These are phyloP conservation scores for Artemisia argyi DNA, from an alignment of 129 eudicot species.

Conservation along the genomic window DNA sequence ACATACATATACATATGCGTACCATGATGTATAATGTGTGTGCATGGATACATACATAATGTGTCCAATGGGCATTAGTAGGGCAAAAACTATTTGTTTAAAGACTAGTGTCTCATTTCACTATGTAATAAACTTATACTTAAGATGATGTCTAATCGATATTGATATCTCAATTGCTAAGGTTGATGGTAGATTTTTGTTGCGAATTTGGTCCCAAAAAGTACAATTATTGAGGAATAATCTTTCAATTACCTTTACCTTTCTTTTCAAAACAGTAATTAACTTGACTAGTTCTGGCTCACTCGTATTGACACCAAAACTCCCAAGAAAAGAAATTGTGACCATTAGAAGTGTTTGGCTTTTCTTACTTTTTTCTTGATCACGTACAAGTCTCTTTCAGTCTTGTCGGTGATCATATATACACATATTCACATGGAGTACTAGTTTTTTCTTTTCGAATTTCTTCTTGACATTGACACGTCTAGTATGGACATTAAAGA, in stretches of 20 bases:
- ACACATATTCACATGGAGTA: conserved; percentile 27
- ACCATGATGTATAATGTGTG: no score
- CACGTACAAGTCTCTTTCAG: conserved; percentile 21
- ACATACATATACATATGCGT: no score
- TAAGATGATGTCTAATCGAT: not conserved
- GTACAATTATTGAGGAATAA: conserved; percentile 28
- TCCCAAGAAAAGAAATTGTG: conserved; percentile 11
- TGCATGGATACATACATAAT: no score
- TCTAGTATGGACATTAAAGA: not conserved
- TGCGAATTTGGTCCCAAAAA: conserved; percentile 24
- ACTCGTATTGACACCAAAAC: conserved; percentile 20
- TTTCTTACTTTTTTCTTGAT: conserved; percentile 24
- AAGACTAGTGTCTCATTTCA: no score
- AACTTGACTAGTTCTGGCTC: conserved; percentile 27
- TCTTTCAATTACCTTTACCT: not conserved
- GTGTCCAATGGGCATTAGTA: no score
- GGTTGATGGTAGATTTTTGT: not conserved
- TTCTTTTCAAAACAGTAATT: not conserved
- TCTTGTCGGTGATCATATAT: conserved; percentile 17
- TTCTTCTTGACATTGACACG: conserved; percentile 12
- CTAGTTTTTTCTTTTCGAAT: not conserved
- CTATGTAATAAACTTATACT: not conserved
- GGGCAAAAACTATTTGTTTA: no score
- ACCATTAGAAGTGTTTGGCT: conserved; percentile 22
- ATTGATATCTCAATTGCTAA: not conserved